A percentile compares a stretch with the other conserved stretches of the same genome.
phyloP scores from a whole-genome alignment of 768 basidiomycete genomes.

The Naganishia vaughanmartiniae region DNA sequence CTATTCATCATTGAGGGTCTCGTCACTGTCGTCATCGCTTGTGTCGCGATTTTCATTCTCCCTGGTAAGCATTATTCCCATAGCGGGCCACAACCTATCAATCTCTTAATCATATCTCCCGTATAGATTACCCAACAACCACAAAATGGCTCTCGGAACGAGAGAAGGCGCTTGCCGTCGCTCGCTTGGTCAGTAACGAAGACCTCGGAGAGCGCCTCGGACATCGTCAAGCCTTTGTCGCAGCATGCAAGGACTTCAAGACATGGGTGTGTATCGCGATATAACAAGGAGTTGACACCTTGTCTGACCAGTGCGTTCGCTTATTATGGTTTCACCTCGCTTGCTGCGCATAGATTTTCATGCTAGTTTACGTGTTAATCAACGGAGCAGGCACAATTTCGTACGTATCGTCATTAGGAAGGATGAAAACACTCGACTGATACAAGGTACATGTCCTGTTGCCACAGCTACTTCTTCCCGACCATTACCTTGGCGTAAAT shows the following conservation, averaged over 20 bases:
- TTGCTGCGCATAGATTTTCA: slow-evolving; percentile 35
- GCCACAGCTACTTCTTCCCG: slow-evolving; percentile 46
- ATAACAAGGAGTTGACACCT: not conserved
- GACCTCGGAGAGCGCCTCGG: slow-evolving; percentile 36
- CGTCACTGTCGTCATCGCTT: slow-evolving; percentile 40
- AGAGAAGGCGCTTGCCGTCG: slow-evolving; percentile 41
- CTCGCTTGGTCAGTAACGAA: slow-evolving; percentile 32
- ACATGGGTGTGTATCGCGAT: slow-evolving; percentile 39
- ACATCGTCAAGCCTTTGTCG: slow-evolving; percentile 44
- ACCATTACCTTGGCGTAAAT: too few species aligned
- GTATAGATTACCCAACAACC: slow-evolving; percentile 46
- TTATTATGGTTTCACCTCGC: not conserved
- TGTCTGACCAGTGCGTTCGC: not conserved
- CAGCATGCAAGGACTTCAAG: slow-evolving; percentile 45
- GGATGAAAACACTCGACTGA: not conserved
- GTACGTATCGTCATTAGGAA: slow-evolving; percentile 48
- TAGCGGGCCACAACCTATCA: not conserved
- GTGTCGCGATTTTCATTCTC: slow-evolving; percentile 43
- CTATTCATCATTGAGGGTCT: slow-evolving; percentile 51
- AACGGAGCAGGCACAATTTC: slow-evolving; percentile 46
- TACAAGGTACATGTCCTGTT: not conserved
- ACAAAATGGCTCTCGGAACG: slow-evolving; percentile 42
- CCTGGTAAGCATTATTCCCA: slow-evolving; percentile 33
- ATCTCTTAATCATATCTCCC: not conserved
- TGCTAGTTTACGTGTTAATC: slow-evolving; percentile 42